These are phyloP conservation scores for Colletotrichum higginsianum DNA, from an alignment of 2,329 filamentous ascomycete species.

Conservation along the genomic window DNA sequence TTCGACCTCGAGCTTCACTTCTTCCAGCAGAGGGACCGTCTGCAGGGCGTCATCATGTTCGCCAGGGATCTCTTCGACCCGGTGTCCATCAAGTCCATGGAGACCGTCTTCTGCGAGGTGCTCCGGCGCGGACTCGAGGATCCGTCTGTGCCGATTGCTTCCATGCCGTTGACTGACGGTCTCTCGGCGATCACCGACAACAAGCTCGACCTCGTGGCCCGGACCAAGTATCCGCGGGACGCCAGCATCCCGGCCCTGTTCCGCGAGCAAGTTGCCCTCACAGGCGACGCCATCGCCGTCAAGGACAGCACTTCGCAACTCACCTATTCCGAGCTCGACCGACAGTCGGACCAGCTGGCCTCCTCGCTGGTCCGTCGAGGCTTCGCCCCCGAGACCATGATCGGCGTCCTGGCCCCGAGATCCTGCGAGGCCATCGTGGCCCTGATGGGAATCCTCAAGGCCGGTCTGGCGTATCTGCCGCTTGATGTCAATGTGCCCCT, in stretches of 20 bases:
- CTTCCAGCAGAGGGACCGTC: slow-evolving; percentile 39
- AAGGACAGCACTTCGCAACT: slow-evolving; percentile 39
- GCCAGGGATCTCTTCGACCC: slow-evolving; percentile 28
- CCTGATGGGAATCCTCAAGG: slow-evolving; percentile 42
- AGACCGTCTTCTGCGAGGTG: slow-evolving; percentile 20
- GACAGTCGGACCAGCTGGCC: slow-evolving; percentile 43
- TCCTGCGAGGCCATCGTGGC: slow-evolving; percentile 45
- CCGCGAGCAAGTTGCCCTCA: slow-evolving; percentile 35
- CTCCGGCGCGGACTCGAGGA: slow-evolving; percentile 1
- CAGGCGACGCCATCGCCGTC: slow-evolving; percentile 40
- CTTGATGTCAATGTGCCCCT: slow-evolving; percentile 41
- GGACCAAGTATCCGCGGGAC: slow-evolving; percentile 41
- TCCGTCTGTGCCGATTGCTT: not conserved
- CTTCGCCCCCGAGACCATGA: slow-evolving; percentile 34
- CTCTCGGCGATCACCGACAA: slow-evolving; percentile 28
- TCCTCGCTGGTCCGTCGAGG: slow-evolving; percentile 38
- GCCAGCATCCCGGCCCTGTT: slow-evolving; percentile 46
- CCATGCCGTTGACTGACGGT: slow-evolving; percentile 6
- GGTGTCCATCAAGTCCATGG: slow-evolving; percentile 45
- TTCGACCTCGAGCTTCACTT: slow-evolving; percentile 43
- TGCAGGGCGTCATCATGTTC: slow-evolving; percentile 42
- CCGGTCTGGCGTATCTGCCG: slow-evolving; percentile 42
- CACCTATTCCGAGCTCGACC: slow-evolving; percentile 46
- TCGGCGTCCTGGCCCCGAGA: slow-evolving; percentile 43
- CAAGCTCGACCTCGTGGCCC: slow-evolving; percentile 30